Percentiles rank a stretch among this genome's conserved stretches.
Conservation (phyloP, 2,329 filamentous ascomycete species). For the Aureobasidium sp. region DNA sequence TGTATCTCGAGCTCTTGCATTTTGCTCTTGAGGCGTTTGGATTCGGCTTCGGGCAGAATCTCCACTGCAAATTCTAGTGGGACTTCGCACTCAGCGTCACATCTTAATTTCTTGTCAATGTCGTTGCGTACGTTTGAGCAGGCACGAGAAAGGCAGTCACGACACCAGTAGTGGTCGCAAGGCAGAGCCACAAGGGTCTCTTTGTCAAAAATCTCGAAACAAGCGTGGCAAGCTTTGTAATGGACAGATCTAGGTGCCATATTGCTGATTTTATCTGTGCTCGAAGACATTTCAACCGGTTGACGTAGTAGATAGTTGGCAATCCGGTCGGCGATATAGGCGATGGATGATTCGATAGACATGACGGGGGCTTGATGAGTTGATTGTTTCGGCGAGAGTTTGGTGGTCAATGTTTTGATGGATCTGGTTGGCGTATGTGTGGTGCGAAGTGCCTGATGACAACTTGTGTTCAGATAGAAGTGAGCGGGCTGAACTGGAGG, state of each 20-base stretch:
- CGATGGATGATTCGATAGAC: neutral
- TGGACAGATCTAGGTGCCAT: no score
- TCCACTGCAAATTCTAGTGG: neutral
- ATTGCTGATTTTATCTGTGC: neutral
- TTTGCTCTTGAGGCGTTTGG: neutral
- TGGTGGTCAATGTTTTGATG: neutral
- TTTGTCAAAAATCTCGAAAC: neutral
- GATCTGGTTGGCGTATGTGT: neutral
- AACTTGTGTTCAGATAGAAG: neutral
- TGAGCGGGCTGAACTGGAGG: no score
- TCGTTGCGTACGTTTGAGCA: neutral
- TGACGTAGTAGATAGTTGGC: neutral
- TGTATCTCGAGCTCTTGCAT: neutral
- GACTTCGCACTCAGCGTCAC: neutral
- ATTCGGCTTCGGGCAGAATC: neutral
- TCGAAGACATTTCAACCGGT: neutral
- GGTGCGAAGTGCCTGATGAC: neutral
- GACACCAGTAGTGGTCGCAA: conserved; percentile 1
- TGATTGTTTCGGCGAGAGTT: neutral
- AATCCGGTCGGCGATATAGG: neutral
- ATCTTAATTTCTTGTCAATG: neutral
- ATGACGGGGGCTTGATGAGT: neutral
- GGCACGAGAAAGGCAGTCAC: neutral
- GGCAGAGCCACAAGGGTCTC: neutral
- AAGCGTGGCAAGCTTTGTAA: neutral